phyloP scores from a whole-genome alignment of 352 stramenopile species.

The Phytophthora pseudosyringae region DNA sequence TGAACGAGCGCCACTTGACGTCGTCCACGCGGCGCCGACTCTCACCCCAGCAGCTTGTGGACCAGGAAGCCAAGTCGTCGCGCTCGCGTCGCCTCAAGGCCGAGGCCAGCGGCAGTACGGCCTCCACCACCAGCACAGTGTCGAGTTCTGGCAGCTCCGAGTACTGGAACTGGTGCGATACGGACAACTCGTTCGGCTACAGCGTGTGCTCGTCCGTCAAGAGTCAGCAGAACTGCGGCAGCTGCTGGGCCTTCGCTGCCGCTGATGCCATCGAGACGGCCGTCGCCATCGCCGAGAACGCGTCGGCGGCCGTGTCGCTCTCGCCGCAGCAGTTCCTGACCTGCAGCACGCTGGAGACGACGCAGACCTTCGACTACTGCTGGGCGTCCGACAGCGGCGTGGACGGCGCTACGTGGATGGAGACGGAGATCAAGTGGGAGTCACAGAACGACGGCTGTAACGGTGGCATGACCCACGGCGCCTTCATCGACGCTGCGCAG shows the following conservation, averaged over 20 bases:
- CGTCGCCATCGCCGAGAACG: slow-evolving; percentile 68
- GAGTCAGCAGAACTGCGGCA: slow-evolving; percentile 84
- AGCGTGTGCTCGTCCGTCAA: slow-evolving; percentile 82
- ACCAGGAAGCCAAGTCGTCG: slow-evolving; percentile 55
- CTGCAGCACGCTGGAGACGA: slow-evolving; percentile 69
- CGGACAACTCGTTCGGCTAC: slow-evolving; percentile 63
- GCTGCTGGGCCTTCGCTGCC: slow-evolving; percentile 82
- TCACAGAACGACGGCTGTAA: slow-evolving; percentile 81
- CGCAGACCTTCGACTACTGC: slow-evolving; percentile 81
- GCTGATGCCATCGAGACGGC: slow-evolving; percentile 82
- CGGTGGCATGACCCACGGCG: slow-evolving; percentile 83
- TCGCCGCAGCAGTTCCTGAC: slow-evolving; percentile 83
- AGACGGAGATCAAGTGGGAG: slow-evolving; percentile 74
- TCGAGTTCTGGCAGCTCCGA: slow-evolving; percentile 29
- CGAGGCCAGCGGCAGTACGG: slow-evolving; percentile 28
- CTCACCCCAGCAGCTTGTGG: slow-evolving; percentile 63
- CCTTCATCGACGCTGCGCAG: slow-evolving; percentile 75
- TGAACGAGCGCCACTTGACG: slow-evolving; percentile 69
- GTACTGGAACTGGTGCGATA: slow-evolving; percentile 78
- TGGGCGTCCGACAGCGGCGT: slow-evolving; percentile 58
- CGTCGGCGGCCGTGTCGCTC: slow-evolving; percentile 62
- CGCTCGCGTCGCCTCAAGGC: slow-evolving; percentile 34
- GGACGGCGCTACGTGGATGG: slow-evolving; percentile 59
- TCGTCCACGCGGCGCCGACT: slow-evolving; percentile 44
- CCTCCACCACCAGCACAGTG: slow-evolving; percentile 18